Evolutionary conservation across 345 rosid species (phyloP).

Genomic region (Ricinus communis): DNA sequence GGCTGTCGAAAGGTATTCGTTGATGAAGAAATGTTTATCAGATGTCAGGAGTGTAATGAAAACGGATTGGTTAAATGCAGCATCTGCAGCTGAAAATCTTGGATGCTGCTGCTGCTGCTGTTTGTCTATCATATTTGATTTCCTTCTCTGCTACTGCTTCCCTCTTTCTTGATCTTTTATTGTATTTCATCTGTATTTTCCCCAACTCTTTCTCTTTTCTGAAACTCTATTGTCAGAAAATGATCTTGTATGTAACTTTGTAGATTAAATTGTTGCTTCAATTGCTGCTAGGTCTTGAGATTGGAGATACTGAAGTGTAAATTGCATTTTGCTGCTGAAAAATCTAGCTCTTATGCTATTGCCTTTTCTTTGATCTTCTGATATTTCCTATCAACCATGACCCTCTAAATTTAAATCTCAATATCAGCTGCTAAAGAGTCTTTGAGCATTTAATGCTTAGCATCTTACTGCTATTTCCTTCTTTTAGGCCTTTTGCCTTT

Average conservation of each 20-base stretch:
- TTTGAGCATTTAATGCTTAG: not conserved
- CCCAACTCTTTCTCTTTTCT: not conserved
- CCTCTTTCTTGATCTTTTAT: not conserved
- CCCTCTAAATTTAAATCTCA: no score
- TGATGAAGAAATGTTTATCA: conserved; percentile 32
- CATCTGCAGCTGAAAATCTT: conserved; percentile 48
- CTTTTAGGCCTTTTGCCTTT: no score
- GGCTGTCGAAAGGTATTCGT: conserved; percentile 64
- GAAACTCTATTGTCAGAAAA: not conserved
- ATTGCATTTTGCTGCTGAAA: no score
- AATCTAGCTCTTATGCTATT: no score
- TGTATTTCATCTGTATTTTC: not conserved
- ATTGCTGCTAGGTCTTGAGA: not conserved
- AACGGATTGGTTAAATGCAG: conserved; percentile 77
- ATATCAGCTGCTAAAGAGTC: no score
- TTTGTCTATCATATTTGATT: no score
- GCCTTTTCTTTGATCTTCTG: no score
- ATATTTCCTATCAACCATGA: no score
- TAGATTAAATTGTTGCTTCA: not conserved
- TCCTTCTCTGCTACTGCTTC: not conserved
- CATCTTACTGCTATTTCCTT: not conserved
- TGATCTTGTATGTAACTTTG: not conserved
- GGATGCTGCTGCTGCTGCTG: no score
- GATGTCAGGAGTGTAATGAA: conserved; percentile 77
- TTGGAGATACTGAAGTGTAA: not conserved